Percentiles rank a stretch among this genome's conserved stretches.
These are phyloP conservation scores for Sporothrix sp. DNA, from an alignment of 2,329 filamentous ascomycete species.

Conservation along the genomic window DNA sequence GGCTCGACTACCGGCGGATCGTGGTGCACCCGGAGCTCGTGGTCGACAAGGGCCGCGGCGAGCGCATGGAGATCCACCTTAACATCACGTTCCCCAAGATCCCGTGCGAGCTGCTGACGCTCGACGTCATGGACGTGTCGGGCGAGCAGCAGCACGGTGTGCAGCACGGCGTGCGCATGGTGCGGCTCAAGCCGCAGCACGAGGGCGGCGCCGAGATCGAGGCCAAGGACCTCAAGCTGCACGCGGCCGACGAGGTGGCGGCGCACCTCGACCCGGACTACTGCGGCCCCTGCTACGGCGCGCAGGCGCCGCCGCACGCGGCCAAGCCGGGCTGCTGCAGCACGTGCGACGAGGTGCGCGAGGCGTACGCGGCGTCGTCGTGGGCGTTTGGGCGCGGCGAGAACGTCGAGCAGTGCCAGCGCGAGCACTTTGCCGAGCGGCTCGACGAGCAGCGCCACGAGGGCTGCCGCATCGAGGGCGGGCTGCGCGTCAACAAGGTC, in stretches of 20 bases:
- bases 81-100: slow-evolving; percentile 93
- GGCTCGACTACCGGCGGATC: slow-evolving; percentile 81
- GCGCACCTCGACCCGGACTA: slow-evolving; percentile 81
- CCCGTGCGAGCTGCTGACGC: slow-evolving; percentile 87
- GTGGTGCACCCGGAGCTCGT: slow-evolving; percentile 85
- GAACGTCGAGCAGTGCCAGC: slow-evolving; percentile 86
- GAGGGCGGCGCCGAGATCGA: slow-evolving; percentile 73
- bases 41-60: slow-evolving; percentile 92
- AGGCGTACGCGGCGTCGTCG: slow-evolving; percentile 78
- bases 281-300: slow-evolving; percentile 90
- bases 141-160: slow-evolving; percentile 94
- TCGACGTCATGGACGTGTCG: slow-evolving; percentile 98
- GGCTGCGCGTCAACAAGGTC: slow-evolving; percentile 93
- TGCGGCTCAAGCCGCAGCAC: slow-evolving; percentile 60
- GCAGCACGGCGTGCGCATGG: slow-evolving; percentile 84
- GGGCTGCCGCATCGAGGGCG: slow-evolving; percentile 88
- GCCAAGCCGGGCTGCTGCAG: slow-evolving; percentile 87
- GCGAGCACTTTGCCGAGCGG: slow-evolving; percentile 86
- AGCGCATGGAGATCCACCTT: slow-evolving; percentile 98
- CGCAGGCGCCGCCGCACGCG: slow-evolving; percentile 58
- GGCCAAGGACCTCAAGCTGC: slow-evolving; percentile 57
- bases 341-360: slow-evolving; percentile 91
- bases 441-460: slow-evolving; percentile 81
- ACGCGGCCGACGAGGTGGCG: slow-evolving; percentile 57
- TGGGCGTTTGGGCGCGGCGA: slow-evolving; percentile 95